Percentiles rank a stretch among this genome's conserved stretches.
These are phyloP conservation scores for Endoconidiophora laricicola DNA, from an alignment of 2,329 filamentous ascomycete species.

Conservation along the genomic window DNA sequence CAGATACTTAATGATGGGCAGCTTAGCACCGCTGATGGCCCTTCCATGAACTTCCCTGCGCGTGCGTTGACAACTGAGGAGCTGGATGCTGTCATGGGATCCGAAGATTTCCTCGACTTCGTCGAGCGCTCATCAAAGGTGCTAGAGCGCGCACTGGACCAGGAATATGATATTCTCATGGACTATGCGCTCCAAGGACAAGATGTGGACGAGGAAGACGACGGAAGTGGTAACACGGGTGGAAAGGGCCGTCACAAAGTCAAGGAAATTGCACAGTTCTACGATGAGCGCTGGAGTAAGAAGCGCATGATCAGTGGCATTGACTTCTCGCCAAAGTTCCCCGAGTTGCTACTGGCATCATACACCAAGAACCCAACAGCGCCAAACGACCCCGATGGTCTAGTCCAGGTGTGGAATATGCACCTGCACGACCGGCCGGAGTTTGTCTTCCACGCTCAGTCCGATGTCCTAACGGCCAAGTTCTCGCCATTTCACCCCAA, in stretches of 20 bases:
- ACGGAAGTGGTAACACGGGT: conserved; percentile 51
- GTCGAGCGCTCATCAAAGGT: conserved; percentile 93
- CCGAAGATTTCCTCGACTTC: conserved; percentile 87
- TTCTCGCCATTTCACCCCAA: conserved; percentile 99
- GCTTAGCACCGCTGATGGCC: conserved; percentile 19
- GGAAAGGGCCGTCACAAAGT: conserved; percentile 58
- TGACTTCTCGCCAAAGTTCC: conserved; percentile 90
- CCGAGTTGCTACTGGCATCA: conserved; percentile 78
- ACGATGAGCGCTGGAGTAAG: conserved; percentile 88
- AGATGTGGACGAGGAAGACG: conserved; percentile 66
- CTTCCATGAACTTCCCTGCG: conserved; percentile 48
- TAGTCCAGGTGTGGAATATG: conserved; percentile 93
- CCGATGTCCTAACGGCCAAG: conserved; percentile 84
- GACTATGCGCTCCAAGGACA: conserved; percentile 78
- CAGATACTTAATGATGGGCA: conserved; percentile 38
- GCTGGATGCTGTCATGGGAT: conserved; percentile 74
- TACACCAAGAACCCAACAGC: conserved; percentile 97
- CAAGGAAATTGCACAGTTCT: conserved; percentile 84
- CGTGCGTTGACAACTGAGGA: conserved; percentile 72
- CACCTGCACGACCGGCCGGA: conserved; percentile 89
- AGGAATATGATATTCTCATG: conserved; percentile 89
- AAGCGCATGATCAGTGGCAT: conserved; percentile 94
- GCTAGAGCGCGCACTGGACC: conserved; percentile 84
- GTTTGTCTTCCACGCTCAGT: conserved; percentile 92
- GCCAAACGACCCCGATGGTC: conserved; percentile 79